phyloP scores from a whole-genome alignment of 768 basidiomycete species.

The Macrolepiota albuminosa region DNA sequence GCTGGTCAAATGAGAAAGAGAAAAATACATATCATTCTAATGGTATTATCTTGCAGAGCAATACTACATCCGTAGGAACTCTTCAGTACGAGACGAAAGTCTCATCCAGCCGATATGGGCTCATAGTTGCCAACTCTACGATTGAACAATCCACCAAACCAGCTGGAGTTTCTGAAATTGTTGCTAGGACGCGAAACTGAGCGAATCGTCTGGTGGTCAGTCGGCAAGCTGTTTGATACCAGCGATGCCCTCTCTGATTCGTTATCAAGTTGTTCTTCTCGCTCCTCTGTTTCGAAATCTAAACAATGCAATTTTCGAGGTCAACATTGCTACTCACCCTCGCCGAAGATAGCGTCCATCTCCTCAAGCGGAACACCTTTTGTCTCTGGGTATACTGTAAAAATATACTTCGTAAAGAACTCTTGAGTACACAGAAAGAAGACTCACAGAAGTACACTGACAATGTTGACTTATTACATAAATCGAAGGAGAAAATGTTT shows the following conservation, averaged over 20 bases:
- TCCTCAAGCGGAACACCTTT: conserved; percentile 86
- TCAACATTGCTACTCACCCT: conserved; percentile 44
- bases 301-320: neutral
- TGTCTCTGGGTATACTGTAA: conserved; percentile 78
- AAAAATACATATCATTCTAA: neutral
- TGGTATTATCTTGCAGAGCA: conserved; percentile 1
- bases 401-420: neutral
- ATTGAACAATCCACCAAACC: conserved; percentile 48
- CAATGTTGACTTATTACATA: conserved; percentile 57
- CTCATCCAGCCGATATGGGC: conserved; percentile 17
- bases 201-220: conserved; percentile 30
- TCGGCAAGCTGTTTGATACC: conserved; percentile 33
- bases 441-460: conserved; percentile 32
- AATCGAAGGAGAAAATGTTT: neutral
- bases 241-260: conserved; percentile 59
- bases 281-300: conserved; percentile 22
- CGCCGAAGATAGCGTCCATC: conserved; percentile 87
- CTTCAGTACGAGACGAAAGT: conserved; percentile 1
- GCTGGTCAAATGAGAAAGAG: neutral
- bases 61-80: neutral
- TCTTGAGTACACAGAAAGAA: neutral
- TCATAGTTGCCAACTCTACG: conserved; percentile 26
- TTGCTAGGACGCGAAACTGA: conserved; percentile 19
- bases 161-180: conserved; percentile 27
- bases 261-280: conserved; percentile 61